Percentiles rank a stretch among this genome's conserved stretches.
Evolutionary conservation across 1,139 yeast species (phyloP).

Genomic region (Meyerozyma guilliermondii): DNA sequence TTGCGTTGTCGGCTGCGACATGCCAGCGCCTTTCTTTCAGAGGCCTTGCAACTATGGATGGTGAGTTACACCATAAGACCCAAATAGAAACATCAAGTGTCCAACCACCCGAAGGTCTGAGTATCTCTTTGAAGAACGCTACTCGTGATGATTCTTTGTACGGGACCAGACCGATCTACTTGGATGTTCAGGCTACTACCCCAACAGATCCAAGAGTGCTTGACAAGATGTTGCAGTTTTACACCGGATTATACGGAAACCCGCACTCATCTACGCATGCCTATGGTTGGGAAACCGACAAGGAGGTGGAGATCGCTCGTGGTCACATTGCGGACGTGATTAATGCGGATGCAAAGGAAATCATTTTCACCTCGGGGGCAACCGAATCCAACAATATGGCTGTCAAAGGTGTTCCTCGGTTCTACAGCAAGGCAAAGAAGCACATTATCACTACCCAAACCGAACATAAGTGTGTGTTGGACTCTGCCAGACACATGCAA

Average conservation of each 20-base stretch:
- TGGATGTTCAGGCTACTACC: slow-evolving; percentile 97
- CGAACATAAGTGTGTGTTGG: slow-evolving; percentile 96
- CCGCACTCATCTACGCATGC: slow-evolving; percentile 97
- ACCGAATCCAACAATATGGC: slow-evolving; percentile 96
- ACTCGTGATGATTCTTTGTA: slow-evolving; percentile 40
- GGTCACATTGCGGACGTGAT: slow-evolving; percentile 75
- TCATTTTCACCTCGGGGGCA: slow-evolving; percentile 95
- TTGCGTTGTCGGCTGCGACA: background rate
- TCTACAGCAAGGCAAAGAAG: slow-evolving; percentile 81
- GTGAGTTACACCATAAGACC: background rate
- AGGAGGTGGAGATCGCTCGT: slow-evolving; percentile 86
- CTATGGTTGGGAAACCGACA: slow-evolving; percentile 99
- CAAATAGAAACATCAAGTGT: slow-evolving; percentile 7
- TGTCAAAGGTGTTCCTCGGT: slow-evolving; percentile 91
- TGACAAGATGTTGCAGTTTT: slow-evolving; percentile 88
- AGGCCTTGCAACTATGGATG: slow-evolving; percentile 1
- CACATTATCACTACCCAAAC: slow-evolving; percentile 96
- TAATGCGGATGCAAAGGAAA: slow-evolving; percentile 94
- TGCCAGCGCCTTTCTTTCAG: background rate
- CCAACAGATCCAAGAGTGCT: slow-evolving; percentile 97
- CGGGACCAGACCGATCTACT: slow-evolving; percentile 83
- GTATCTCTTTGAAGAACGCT: slow-evolving; percentile 39
- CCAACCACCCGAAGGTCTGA: slow-evolving; percentile 41
- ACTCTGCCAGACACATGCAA: slow-evolving; percentile 89
- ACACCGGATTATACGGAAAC: slow-evolving; percentile 92